Percentiles rank a stretch among this genome's conserved stretches.
These are phyloP conservation scores for Passiflora organensis DNA, from an alignment of 345 rosid genomes.

Conservation along the genomic window DNA sequence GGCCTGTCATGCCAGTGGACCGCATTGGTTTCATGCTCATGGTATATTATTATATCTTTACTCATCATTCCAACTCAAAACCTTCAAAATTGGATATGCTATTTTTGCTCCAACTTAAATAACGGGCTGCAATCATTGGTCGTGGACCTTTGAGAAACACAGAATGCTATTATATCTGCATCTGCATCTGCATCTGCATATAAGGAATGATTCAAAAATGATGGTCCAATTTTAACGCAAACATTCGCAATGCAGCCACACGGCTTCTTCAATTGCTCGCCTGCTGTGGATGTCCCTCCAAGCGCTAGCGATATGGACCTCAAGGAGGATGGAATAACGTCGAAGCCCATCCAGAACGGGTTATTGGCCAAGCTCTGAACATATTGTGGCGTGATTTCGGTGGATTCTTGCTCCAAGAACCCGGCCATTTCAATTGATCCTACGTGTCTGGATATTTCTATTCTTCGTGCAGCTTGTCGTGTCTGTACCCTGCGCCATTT, in stretches of 20 bases:
- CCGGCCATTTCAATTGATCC: not conserved
- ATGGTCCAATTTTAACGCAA: no score
- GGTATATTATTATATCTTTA: conserved; percentile 34
- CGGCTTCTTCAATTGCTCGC: conserved; percentile 93
- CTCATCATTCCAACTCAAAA: not conserved
- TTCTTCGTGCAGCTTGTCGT: not conserved
- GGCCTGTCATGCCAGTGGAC: conserved; percentile 96
- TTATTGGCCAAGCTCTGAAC: conserved; percentile 77
- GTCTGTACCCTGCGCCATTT: no score
- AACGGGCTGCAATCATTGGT: no score
- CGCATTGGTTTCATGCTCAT: conserved; percentile 74
- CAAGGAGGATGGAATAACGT: conserved; percentile 39
- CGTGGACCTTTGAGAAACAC: no score
- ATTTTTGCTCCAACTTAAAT: no score
- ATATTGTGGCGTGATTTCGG: no score
- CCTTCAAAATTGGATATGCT: no score
- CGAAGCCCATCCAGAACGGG: conserved; percentile 47
- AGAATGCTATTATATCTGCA: no score
- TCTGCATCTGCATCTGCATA: no score
- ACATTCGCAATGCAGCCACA: conserved; percentile 57
- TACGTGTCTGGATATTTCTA: not conserved
- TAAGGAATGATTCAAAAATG: no score
- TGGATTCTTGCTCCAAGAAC: not conserved
- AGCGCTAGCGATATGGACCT: conserved; percentile 61
- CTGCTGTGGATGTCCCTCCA: conserved; percentile 92